A percentile compares a stretch with the other conserved stretches of the same genome.
Conservation (phyloP, 2,329 filamentous ascomycete genomes). For the Aspergillus versicolor region DNA sequence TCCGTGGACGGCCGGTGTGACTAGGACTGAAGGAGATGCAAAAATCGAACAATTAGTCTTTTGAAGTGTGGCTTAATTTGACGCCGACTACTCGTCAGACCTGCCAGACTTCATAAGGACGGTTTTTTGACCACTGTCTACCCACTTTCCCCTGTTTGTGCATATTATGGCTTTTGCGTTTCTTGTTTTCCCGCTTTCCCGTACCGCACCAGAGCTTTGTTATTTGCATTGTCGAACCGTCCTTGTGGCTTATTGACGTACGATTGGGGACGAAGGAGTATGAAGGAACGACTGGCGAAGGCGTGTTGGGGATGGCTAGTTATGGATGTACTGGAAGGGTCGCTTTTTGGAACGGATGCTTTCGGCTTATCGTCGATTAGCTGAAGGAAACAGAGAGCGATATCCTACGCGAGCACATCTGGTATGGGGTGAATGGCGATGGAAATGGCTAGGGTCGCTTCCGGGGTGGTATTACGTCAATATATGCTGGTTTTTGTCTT, state of each 20-base stretch:
- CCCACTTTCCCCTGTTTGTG: conserved; percentile 13
- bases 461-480: conserved; percentile 48
- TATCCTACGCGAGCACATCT: conserved; percentile 13
- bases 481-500: conserved; percentile 18
- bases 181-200: conserved; percentile 14
- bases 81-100: conserved; percentile 22
- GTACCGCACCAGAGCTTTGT: background rate
- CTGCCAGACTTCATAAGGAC: conserved; percentile 17
- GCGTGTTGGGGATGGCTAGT: conserved; percentile 19
- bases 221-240: conserved; percentile 18
- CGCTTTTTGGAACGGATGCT: conserved; percentile 15
- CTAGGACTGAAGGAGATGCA: conserved; percentile 34
- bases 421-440: conserved; percentile 33
- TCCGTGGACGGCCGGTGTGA: conserved; percentile 22
- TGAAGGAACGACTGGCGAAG: conserved; percentile 24
- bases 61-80: conserved; percentile 19
- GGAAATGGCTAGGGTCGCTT: conserved; percentile 49
- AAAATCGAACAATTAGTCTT: conserved; percentile 27
- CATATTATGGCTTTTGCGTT: conserved; percentile 14
- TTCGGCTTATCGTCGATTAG: conserved; percentile 12
- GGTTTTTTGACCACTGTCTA: conserved; percentile 15
- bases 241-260: conserved; percentile 28
- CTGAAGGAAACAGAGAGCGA: conserved; percentile 3
- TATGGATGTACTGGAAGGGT: conserved; percentile 13
- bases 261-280: conserved; percentile 24